Percentiles rank a stretch among this genome's conserved stretches.
Evolutionary conservation across 2,329 filamentous ascomycete genomes (phyloP).

Genomic region (Cytospora mali): DNA sequence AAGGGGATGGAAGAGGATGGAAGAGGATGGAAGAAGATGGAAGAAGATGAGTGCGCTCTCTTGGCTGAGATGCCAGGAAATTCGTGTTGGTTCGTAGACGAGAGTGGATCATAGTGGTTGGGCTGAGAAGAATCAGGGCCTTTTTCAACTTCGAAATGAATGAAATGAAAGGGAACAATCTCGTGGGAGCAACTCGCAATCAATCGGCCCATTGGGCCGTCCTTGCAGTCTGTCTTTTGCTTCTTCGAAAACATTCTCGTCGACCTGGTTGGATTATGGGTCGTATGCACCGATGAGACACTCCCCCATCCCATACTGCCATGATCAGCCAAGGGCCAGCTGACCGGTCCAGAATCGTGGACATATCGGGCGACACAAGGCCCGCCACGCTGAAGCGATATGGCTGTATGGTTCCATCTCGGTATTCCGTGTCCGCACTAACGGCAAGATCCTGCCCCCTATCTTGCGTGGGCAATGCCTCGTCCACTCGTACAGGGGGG

Average conservation of each 20-base stretch:
- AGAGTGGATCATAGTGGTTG: background rate
- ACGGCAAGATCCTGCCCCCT: background rate
- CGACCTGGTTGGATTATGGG: background rate
- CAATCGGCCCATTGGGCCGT: background rate
- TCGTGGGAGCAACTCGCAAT: background rate
- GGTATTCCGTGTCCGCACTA: background rate
- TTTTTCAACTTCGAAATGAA: background rate
- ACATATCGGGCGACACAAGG: slow-evolving; percentile 2
- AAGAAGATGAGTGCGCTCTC: background rate
- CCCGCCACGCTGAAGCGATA: background rate
- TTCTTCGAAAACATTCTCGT: background rate
- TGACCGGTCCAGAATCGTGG: background rate
- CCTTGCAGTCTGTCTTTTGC: background rate
- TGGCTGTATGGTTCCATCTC: background rate
- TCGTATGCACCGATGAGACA: slow-evolving; percentile 1
- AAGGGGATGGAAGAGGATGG: too few species aligned
- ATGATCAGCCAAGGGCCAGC: background rate
- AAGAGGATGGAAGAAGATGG: too few species aligned
- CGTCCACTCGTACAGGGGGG: background rate
- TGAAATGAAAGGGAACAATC: too few species aligned
- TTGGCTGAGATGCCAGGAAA: background rate
- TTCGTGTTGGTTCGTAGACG: background rate
- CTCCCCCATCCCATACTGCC: background rate
- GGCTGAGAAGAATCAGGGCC: background rate
- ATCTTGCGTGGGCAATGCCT: background rate